Evolutionary conservation across 257 asterid species (phyloP).

Genomic region (Solanum stenotomum): DNA sequence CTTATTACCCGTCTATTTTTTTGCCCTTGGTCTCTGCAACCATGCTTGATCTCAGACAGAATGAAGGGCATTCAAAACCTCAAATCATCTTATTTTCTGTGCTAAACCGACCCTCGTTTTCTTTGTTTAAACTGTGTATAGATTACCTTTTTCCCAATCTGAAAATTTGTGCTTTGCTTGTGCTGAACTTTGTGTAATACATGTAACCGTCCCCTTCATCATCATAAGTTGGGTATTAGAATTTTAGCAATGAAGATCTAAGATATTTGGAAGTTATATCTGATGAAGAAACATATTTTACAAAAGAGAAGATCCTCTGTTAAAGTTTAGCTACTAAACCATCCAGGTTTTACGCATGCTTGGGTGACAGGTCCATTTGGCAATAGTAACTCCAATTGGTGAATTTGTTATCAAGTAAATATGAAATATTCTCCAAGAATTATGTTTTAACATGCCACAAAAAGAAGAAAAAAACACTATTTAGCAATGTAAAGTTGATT

Average conservation of each 20-base stretch:
- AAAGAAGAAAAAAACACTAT: neutral
- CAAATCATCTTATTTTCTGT: neutral
- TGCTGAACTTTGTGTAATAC: neutral
- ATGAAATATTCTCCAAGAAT: neutral
- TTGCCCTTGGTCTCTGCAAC: neutral
- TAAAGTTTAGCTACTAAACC: neutral
- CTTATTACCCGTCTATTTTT: neutral
- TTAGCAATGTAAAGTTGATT: neutral
- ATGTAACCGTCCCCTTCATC: neutral
- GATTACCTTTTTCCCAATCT: neutral
- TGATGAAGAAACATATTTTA: neutral
- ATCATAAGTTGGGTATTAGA: neutral
- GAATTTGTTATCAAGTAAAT: neutral
- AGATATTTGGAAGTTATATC: neutral
- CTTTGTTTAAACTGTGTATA: neutral
- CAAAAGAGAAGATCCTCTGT: neutral
- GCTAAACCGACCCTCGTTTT: neutral
- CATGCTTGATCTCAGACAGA: neutral
- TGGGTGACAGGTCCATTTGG: neutral
- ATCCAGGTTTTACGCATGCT: neutral
- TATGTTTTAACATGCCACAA: neutral
- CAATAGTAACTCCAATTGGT: neutral
- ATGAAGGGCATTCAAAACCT: neutral
- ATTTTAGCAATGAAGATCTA: neutral
- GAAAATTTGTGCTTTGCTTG: neutral